phyloP scores from a whole-genome alignment of 768 basidiomycete species.

The Leccinum uliginosum region DNA sequence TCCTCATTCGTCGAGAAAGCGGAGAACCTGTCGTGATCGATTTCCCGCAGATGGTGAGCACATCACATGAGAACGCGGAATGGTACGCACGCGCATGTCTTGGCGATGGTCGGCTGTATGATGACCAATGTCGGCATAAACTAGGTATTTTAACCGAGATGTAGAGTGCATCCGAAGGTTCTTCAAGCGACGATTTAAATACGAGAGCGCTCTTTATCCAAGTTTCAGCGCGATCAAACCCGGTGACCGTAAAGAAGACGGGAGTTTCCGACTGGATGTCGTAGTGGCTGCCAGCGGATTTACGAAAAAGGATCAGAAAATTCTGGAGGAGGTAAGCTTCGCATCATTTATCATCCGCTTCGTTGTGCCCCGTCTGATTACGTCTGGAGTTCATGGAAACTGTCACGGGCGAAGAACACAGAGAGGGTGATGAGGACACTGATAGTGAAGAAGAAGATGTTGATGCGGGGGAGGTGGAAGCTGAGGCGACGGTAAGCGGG shows the following conservation, averaged over 20 bases:
- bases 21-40: slow-evolving; percentile 90
- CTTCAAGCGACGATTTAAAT: slow-evolving; percentile 86
- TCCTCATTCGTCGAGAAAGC: slow-evolving; percentile 76
- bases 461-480: slow-evolving; percentile 38
- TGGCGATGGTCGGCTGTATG: slow-evolving; percentile 9
- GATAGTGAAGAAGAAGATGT: slow-evolving; percentile 35
- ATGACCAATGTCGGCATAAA: slow-evolving; percentile 9
- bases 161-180: slow-evolving; percentile 94
- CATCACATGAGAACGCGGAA: slow-evolving; percentile 94
- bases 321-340: slow-evolving; percentile 73
- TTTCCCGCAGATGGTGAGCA: slow-evolving; percentile 99
- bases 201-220: slow-evolving; percentile 88
- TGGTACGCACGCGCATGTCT: slow-evolving; percentile 50
- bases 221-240: slow-evolving; percentile 53
- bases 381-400: slow-evolving; percentile 62
- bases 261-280: slow-evolving; percentile 78
- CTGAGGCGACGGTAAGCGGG: slow-evolving; percentile 23
- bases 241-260: slow-evolving; percentile 36
- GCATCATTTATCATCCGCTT: slow-evolving; percentile 17
- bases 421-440: slow-evolving; percentile 25
- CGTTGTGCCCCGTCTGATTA: slow-evolving; percentile 19
- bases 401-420: slow-evolving; percentile 35
- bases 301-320: slow-evolving; percentile 73
- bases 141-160: slow-evolving; percentile 98
- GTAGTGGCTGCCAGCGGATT: slow-evolving; percentile 95